Percentiles rank a stretch among this genome's conserved stretches.
Evolutionary conservation across 805 yeast species (phyloP).

Genomic region (Candida peoriensis): DNA sequence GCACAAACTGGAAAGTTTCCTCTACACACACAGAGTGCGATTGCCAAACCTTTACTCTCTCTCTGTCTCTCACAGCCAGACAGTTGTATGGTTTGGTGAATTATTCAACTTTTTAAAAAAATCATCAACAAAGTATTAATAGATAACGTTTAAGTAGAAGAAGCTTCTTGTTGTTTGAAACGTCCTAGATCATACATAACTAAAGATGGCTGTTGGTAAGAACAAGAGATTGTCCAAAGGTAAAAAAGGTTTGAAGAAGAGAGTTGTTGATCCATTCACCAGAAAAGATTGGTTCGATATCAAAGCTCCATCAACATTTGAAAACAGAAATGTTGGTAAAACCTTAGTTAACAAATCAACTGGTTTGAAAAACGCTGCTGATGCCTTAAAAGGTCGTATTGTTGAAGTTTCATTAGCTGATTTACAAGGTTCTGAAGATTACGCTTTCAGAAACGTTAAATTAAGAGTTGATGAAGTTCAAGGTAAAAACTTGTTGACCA

Average conservation of each 20-base stretch:
- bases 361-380: slow-evolving; percentile 97
- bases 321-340: slow-evolving; percentile 98
- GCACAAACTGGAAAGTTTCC: no score
- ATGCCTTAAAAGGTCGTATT: slow-evolving; percentile 97
- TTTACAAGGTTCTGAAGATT: slow-evolving; percentile 98
- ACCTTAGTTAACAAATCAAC: slow-evolving; percentile 97
- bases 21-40: no score
- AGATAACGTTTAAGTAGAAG: no score
- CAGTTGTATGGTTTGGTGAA: no score
- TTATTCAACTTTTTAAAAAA: no score
- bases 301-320: slow-evolving; percentile 98
- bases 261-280: slow-evolving; percentile 98
- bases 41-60: no score
- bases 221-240: slow-evolving; percentile 82
- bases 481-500: slow-evolving; percentile 97
- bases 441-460: slow-evolving; percentile 94
- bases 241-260: slow-evolving; percentile 98
- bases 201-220: slow-evolving; percentile 67
- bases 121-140: slow-evolving; percentile 2
- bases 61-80: no score
- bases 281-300: slow-evolving; percentile 98
- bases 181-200: background rate
- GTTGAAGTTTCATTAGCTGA: slow-evolving; percentile 95
- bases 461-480: slow-evolving; percentile 99
- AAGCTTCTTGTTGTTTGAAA: no score